Evolutionary conservation across 1,139 yeast genomes (phyloP).

Genomic region (Suhomyces bribrorum): DNA sequence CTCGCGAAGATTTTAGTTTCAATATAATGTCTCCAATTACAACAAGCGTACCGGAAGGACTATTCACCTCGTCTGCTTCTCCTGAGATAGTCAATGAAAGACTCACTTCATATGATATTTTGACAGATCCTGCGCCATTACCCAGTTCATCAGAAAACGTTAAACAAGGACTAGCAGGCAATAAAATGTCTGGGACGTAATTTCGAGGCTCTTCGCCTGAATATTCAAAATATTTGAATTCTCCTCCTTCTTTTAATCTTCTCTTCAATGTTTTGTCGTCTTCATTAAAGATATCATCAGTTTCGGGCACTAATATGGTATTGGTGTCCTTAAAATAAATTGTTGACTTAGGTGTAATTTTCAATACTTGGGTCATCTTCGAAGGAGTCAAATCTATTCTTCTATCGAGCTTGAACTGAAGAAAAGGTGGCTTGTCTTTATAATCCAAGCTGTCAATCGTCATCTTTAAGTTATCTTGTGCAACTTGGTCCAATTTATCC

Average conservation of each 20-base stretch:
- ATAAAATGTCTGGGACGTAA: constrained; percentile 10
- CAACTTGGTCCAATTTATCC: neutral
- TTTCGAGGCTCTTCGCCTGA: constrained; percentile 3
- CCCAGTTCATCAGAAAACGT: constrained; percentile 10
- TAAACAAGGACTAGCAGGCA: constrained; percentile 26
- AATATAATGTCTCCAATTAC: neutral
- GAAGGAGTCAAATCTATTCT: constrained; percentile 6
- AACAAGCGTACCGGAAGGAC: neutral
- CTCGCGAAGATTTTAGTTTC: constrained; percentile 8
- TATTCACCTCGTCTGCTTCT: neutral
- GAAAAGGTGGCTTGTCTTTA: neutral
- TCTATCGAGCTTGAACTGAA: neutral
- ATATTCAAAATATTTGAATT: constrained; percentile 12
- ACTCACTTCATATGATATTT: constrained; percentile 10
- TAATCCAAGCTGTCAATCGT: neutral
- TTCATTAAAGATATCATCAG: constrained; percentile 8
- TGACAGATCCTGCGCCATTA: constrained; percentile 19
- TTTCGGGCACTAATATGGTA: constrained; percentile 21
- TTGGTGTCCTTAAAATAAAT: constrained; percentile 24
- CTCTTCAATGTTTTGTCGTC: neutral
- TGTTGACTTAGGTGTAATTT: constrained; percentile 18
- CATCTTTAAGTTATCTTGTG: neutral
- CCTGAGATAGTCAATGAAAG: neutral
- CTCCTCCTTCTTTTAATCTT: constrained; percentile 5
- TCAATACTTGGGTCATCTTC: constrained; percentile 4